Conservation (phyloP, 768 basidiomycete genomes). For the Amanita molliuscula region DNA sequence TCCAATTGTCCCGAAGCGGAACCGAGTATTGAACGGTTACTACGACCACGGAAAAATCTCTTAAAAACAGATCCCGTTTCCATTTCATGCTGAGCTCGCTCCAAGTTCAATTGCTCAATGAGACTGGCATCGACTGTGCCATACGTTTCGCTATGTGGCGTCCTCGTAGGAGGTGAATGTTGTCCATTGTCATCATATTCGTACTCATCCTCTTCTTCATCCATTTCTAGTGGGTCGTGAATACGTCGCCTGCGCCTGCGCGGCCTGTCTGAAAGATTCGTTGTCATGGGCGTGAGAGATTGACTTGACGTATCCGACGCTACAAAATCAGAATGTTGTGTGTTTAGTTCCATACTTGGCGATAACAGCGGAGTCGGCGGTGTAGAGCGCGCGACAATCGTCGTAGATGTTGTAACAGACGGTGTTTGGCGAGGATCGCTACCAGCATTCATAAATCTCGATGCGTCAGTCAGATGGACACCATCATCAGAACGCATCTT, state of each 20-base stretch:
- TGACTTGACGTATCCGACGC: slow-evolving; percentile 10
- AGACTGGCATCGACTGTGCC: slow-evolving; percentile 44
- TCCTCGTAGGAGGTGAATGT: slow-evolving; percentile 29
- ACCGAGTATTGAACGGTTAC: slow-evolving; percentile 9
- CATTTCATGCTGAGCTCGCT: slow-evolving; percentile 10
- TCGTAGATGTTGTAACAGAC: neutral
- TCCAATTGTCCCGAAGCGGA: slow-evolving; percentile 16
- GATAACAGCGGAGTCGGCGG: slow-evolving; percentile 2
- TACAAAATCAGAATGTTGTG: neutral
- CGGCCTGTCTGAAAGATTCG: neutral
- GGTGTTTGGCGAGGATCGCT: neutral
- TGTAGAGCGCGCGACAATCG: neutral
- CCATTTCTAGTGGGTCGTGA: slow-evolving; percentile 17
- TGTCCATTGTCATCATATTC: slow-evolving; percentile 23
- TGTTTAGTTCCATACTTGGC: neutral
- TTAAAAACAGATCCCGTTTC: slow-evolving; percentile 15
- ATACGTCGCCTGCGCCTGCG: slow-evolving; percentile 17
- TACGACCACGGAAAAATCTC: slow-evolving; percentile 14
- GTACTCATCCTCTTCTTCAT: slow-evolving; percentile 18
- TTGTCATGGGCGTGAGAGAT: slow-evolving; percentile 9
- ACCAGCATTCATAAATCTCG: slow-evolving; percentile 2
- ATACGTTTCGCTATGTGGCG: slow-evolving; percentile 56
- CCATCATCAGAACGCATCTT: neutral
- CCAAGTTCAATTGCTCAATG: slow-evolving; percentile 26
- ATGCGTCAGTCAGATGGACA: neutral